A percentile compares a stretch with the other conserved stretches of the same genome.
Conservation (phyloP, 2,329 filamentous ascomycete genomes). For the Aspergillus phoenicis region DNA sequence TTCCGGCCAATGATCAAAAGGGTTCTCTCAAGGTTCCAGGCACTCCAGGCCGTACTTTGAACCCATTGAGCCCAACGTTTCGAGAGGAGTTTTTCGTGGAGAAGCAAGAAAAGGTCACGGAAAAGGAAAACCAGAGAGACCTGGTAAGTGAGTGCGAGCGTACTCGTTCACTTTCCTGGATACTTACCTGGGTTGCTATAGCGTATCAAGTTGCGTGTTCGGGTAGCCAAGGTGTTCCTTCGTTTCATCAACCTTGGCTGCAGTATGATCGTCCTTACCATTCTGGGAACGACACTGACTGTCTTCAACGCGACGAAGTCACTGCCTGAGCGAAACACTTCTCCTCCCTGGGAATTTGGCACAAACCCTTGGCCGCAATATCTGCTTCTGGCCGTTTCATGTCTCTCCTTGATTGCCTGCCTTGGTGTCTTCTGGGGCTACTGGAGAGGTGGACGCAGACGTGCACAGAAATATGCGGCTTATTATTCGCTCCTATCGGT, state of each 20-base stretch:
- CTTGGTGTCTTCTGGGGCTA: constrained; percentile 81
- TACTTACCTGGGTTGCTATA: constrained; percentile 51
- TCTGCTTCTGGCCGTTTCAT: constrained; percentile 75
- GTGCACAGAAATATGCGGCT: constrained; percentile 88
- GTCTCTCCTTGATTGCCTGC: constrained; percentile 77
- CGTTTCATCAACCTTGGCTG: constrained; percentile 96
- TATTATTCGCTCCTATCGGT: constrained; percentile 96
- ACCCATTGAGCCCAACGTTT: constrained; percentile 89
- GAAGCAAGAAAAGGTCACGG: constrained; percentile 77
- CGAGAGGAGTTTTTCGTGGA: constrained; percentile 83
- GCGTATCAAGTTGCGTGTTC: constrained; percentile 90
- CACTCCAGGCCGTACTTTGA: constrained; percentile 73
- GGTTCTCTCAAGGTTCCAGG: constrained; percentile 88
- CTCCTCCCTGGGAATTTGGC: constrained; percentile 79
- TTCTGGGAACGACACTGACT: constrained; percentile 82
- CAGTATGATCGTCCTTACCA: constrained; percentile 88
- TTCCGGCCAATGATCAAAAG: constrained; percentile 79
- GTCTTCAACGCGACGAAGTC: constrained; percentile 88
- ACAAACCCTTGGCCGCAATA: constrained; percentile 90
- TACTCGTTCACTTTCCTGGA: constrained; percentile 12
- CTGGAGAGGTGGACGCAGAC: constrained; percentile 81
- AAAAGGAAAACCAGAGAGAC: constrained; percentile 84
- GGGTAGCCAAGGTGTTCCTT: constrained; percentile 92
- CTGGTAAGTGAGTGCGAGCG: constrained; percentile 63
- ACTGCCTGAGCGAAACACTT: constrained; percentile 73